Evolutionary conservation across 2,329 filamentous ascomycete species (phyloP), one percentile per base, ranked within the genome.

Genomic region (Xylariaceae sp.): DNA sequence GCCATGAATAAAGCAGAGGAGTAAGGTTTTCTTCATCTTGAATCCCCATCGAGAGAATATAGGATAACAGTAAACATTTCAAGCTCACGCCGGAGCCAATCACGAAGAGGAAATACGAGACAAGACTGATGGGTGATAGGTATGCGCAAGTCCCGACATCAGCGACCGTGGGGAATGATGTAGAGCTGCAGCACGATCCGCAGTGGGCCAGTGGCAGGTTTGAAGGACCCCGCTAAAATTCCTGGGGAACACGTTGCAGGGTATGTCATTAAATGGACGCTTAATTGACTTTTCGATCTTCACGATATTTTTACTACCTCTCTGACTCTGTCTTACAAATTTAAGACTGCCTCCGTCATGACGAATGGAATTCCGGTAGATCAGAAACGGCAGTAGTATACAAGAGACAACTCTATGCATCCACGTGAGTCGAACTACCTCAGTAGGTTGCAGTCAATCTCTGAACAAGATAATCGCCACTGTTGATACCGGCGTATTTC

Each of bases 1-100:
- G 66, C 89, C 89, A 69, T 95, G 89, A 53, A 94, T 89, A 68
- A 94, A 94, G 65, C 87, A 88, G 52, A 95, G 72, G 36, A 95
- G 71, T 35, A 95, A 71, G 51, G 87, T 94, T 72, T 89, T 90
- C 75, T 86, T 87, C 80, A 85, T 85, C 52, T 69, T 80, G 58
- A 49, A 57, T 55, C 65, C 60, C 63, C 66, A 68, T 70, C 47
- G 48, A 60, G 51, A 56, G 47, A 43, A 42, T 32, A 15, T 27
- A 31, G 32, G 35, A 41, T 14, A 42, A n/a, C 44, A 44, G 35
- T 3, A 41, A 15, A 49, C 22, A 27, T 27, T 27, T 7, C 4
- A 27, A 27, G 4, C 7, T 7, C 4, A 27, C 22, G 4, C 22
- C 4, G 7, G 22, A 27, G 22, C 22, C 22, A 48, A 38, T 7